These are phyloP conservation scores for Heteromeles arbutifolia DNA, from an alignment of 306 rosid genomes.

Conservation along the genomic window DNA sequence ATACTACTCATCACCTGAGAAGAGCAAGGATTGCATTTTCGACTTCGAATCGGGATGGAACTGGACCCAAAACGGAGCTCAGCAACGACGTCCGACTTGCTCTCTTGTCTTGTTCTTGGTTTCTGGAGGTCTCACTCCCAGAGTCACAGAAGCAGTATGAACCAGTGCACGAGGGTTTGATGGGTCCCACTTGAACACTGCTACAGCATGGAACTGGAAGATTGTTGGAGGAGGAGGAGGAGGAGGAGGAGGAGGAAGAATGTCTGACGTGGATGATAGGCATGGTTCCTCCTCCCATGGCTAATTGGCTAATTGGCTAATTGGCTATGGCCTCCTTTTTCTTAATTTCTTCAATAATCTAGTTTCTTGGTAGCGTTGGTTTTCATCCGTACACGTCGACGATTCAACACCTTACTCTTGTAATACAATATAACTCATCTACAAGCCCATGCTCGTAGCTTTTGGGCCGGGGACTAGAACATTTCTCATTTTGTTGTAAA, in stretches of 20 bases:
- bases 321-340: background rate
- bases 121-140: constrained; percentile 9
- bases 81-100: background rate
- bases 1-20: constrained; percentile 41
- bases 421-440: background rate
- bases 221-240: background rate
- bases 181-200: background rate
- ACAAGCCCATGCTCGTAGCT: background rate
- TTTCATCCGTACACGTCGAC: background rate
- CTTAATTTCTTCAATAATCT: too few species aligned
- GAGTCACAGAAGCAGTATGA: constrained; percentile 21
- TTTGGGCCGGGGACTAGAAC: background rate
- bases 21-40: constrained; percentile 44
- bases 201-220: constrained; percentile 20
- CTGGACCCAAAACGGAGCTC: constrained; percentile 31
- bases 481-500: too few species aligned
- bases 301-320: constrained; percentile 1
- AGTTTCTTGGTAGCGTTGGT: background rate
- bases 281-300: constrained; percentile 49
- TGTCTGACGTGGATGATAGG: constrained; percentile 15
- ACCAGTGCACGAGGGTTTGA: constrained; percentile 14
- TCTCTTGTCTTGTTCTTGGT: constrained; percentile 5
- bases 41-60: constrained; percentile 55
- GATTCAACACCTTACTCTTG: background rate
- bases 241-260: background rate